Conservation (phyloP, 345 rosid genomes). For the Mercurialis annua region DNA sequence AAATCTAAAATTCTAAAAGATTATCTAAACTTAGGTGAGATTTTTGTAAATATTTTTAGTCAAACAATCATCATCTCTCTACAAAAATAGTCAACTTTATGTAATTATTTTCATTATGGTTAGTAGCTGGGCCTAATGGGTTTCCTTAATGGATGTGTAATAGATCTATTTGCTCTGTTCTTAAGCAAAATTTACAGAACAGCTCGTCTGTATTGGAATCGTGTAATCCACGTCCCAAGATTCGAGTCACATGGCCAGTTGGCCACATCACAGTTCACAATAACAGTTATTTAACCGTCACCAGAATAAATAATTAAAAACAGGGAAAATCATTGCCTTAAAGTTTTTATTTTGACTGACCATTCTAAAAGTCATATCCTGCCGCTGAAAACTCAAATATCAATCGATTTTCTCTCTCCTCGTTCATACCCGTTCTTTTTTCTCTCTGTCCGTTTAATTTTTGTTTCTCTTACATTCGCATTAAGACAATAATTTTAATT, state of each 20-base stretch:
- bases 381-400: neutral
- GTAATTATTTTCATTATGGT: no score
- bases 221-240: neutral
- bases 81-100: no score
- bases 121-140: no score
- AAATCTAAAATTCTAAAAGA: no score
- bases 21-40: no score
- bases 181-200: no score
- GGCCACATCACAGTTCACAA: neutral
- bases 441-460: neutral
- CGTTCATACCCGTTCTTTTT: neutral
- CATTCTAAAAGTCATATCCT: neutral
- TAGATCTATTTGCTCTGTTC: no score
- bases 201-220: neutral
- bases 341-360: no score
- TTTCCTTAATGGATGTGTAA: no score
- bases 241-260: slow-evolving; percentile 3
- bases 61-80: no score
- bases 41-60: no score
- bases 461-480: neutral
- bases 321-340: neutral
- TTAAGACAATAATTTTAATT: neutral
- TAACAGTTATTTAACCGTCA: slow-evolving; percentile 16
- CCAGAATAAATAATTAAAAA: neutral
- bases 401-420: neutral